These are phyloP conservation scores for Ogataea paradorogensis DNA, from an alignment of 805 yeast species.

Conservation along the genomic window DNA sequence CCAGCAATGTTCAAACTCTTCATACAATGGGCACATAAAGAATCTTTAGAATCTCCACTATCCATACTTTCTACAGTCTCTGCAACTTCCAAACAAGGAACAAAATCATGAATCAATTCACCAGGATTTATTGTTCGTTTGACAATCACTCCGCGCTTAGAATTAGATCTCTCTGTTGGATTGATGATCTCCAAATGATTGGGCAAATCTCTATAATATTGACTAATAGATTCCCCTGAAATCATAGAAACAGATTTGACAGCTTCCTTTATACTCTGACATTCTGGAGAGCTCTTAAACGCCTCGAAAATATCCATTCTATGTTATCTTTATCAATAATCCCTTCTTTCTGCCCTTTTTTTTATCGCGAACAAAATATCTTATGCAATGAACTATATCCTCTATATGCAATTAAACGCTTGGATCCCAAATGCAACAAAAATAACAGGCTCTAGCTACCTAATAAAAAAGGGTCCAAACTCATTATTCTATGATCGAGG, in stretches of 20 bases:
- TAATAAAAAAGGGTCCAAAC: not conserved
- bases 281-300: constrained; percentile 5
- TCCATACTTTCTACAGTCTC: constrained; percentile 11
- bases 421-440: constrained; percentile 4
- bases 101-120: constrained; percentile 6
- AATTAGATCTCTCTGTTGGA: constrained; percentile 13
- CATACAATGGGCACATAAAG: constrained; percentile 17
- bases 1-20: constrained; percentile 3
- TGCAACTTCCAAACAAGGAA: constrained; percentile 16
- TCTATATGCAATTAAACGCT: constrained; percentile 3
- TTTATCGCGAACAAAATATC: not conserved
- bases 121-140: not conserved
- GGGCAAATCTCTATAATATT: constrained; percentile 7
- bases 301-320: not conserved
- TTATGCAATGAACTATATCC: constrained; percentile 4
- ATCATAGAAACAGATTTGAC: constrained; percentile 6
- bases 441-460: constrained; percentile 1
- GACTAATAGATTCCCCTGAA: constrained; percentile 6
- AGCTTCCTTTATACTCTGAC: constrained; percentile 6
- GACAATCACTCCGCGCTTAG: constrained; percentile 11
- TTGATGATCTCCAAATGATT: constrained; percentile 7
- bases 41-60: constrained; percentile 11
- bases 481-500: constrained; percentile 3
- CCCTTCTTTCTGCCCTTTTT: constrained; percentile 10
- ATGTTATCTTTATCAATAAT: not conserved